phyloP scores from a whole-genome alignment of 2,329 filamentous ascomycete genomes.

The Chaetomium olivaceum region DNA sequence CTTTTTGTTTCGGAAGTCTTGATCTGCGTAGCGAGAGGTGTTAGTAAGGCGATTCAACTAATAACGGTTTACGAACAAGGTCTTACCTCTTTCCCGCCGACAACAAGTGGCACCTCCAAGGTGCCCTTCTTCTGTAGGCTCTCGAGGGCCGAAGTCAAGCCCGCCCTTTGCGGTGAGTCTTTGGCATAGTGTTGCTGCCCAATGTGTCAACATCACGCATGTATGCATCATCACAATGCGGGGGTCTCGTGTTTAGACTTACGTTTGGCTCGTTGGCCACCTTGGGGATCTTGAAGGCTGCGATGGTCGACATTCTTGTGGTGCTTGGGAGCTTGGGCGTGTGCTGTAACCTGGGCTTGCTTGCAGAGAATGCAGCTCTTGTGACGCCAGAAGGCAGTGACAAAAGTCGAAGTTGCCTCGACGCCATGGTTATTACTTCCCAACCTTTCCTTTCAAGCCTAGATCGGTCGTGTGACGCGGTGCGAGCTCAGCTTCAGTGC shows the following conservation, averaged over 20 bases:
- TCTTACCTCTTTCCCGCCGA: conserved; percentile 77
- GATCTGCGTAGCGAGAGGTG: conserved; percentile 42
- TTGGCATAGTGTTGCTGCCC: conserved; percentile 83
- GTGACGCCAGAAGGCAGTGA: conserved; percentile 27
- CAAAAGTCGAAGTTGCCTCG: conserved; percentile 27
- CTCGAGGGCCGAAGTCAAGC: conserved; percentile 72
- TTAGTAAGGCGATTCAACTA: conserved; percentile 4
- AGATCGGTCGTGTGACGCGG: neutral
- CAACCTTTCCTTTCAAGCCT: neutral
- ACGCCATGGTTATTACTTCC: conserved; percentile 25
- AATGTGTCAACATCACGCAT: conserved; percentile 8
- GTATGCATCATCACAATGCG: neutral
- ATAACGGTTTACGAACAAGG: conserved; percentile 5
- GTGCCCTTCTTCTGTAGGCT: conserved; percentile 67
- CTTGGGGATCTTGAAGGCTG: conserved; percentile 82
- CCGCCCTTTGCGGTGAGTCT: conserved; percentile 75
- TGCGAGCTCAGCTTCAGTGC: neutral
- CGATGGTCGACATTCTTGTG: conserved; percentile 59
- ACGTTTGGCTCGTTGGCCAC: conserved; percentile 96
- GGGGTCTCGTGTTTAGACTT: conserved; percentile 42
- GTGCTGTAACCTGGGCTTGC: conserved; percentile 25
- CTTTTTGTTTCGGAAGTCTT: conserved; percentile 64
- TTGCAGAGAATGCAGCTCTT: conserved; percentile 23
- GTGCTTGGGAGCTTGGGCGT: conserved; percentile 12
- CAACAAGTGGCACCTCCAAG: conserved; percentile 76